Evolutionary conservation across 2,329 filamentous ascomycete genomes (phyloP).

Genomic region (Myriosclerotinia curreyana): DNA sequence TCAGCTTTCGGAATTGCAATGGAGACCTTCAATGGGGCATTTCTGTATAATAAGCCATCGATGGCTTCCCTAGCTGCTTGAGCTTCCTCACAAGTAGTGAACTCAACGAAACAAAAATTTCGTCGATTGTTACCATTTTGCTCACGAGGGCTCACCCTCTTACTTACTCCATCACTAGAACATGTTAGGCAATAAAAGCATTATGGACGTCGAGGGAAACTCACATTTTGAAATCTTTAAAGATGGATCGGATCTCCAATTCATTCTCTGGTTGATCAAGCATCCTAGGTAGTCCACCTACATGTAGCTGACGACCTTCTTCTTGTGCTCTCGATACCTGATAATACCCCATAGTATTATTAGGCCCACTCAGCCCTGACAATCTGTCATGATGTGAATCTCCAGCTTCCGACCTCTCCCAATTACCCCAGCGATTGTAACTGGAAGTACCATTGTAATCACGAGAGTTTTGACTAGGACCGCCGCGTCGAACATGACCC

Average conservation of each 20-base stretch:
- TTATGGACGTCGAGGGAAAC: neutral
- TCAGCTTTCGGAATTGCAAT: neutral
- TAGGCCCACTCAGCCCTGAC: neutral
- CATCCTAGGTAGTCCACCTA: slow-evolving; percentile 8
- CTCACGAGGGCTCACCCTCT: neutral
- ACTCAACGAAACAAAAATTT: slow-evolving; percentile 13
- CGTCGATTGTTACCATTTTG: neutral
- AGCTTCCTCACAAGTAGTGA: neutral
- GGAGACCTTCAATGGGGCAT: neutral
- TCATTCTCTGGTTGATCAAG: slow-evolving; percentile 11
- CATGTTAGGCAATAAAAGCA: neutral
- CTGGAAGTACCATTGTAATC: neutral
- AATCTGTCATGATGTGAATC: neutral
- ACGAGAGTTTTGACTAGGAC: neutral
- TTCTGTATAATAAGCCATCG: neutral
- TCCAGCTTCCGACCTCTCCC: neutral
- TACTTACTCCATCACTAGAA: neutral
- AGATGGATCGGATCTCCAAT: slow-evolving; percentile 7
- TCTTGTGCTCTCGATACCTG: neutral
- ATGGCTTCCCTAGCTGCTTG: neutral
- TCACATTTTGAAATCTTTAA: slow-evolving; percentile 5
- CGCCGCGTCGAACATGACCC: neutral
- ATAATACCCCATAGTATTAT: neutral
- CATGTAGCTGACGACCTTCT: neutral
- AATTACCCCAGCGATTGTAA: slow-evolving; percentile 12